Evolutionary conservation across 2,329 filamentous ascomycete species (phyloP).

Genomic region (Beauveria varroae): DNA sequence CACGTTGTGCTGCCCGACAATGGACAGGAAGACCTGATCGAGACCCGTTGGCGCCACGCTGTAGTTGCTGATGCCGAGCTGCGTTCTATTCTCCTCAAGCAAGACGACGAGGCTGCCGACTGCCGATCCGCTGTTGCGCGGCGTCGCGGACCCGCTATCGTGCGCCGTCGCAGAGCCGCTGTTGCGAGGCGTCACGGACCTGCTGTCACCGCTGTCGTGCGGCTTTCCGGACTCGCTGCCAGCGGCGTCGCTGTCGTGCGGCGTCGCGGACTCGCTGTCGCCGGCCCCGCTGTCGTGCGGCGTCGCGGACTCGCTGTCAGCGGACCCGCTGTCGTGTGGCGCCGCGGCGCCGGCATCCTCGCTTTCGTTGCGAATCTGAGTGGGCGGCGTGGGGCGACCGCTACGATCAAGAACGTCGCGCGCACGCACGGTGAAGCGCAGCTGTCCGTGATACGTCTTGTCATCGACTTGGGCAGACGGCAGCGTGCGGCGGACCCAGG

Average conservation of each 20-base stretch:
- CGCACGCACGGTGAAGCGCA: slow-evolving; percentile 71
- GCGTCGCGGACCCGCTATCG: background rate
- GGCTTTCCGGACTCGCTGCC: slow-evolving; percentile 31
- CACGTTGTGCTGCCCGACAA: slow-evolving; percentile 74
- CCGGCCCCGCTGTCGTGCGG: slow-evolving; percentile 11
- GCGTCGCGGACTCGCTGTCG: too few species aligned
- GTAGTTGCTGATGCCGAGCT: slow-evolving; percentile 74
- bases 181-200: slow-evolving; percentile 34
- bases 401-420: slow-evolving; percentile 14
- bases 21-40: slow-evolving; percentile 83
- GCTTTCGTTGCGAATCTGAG: background rate
- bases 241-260: slow-evolving; percentile 33
- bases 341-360: slow-evolving; percentile 22
- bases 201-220: slow-evolving; percentile 14
- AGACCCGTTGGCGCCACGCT: slow-evolving; percentile 80
- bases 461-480: slow-evolving; percentile 61
- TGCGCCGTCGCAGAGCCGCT: slow-evolving; percentile 31
- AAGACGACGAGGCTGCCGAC: slow-evolving; percentile 64
- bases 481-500: slow-evolving; percentile 58
- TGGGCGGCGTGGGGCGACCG: background rate
- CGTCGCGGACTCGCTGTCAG: too few species aligned
- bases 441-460: slow-evolving; percentile 75
- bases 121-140: slow-evolving; percentile 33
- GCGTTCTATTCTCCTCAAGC: slow-evolving; percentile 62
- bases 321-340: too few species aligned